phyloP scores from a whole-genome alignment of 148 eudicot genomes.

The Drosera capensis region DNA sequence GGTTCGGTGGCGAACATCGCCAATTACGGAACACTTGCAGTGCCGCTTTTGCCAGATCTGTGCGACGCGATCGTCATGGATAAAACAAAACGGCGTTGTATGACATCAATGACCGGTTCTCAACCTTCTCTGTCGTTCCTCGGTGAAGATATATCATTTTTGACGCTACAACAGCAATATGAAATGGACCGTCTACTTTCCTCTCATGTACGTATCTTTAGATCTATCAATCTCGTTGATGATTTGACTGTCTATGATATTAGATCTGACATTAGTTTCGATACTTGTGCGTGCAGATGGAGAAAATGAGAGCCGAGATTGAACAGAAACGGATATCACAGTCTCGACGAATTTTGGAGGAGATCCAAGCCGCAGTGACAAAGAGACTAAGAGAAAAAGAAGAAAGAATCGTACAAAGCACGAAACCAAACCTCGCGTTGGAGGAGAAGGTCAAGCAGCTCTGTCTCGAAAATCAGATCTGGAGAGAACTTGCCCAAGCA shows the following conservation, averaged over 20 bases:
- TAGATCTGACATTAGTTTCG: background rate
- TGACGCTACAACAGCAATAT: constrained; percentile 47
- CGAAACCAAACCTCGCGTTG: constrained; percentile 39
- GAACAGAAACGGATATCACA: constrained; percentile 35
- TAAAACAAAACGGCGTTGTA: too few species aligned
- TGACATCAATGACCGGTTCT: background rate
- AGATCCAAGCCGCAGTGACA: constrained; percentile 29
- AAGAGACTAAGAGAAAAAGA: constrained; percentile 43
- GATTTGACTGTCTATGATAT: background rate
- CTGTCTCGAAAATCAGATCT: constrained; percentile 53
- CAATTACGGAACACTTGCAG: too few species aligned
- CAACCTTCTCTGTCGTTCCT: constrained; percentile 34
- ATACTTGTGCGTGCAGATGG: constrained; percentile 21
- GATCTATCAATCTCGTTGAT: background rate
- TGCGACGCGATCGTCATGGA: too few species aligned
- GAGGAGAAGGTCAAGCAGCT: constrained; percentile 51
- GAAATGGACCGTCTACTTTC: constrained; percentile 49
- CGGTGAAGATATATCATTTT: constrained; percentile 51
- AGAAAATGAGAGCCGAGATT: constrained; percentile 41
- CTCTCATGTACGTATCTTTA: constrained; percentile 41
- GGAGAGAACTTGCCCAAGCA: constrained; percentile 71
- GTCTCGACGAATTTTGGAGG: constrained; percentile 24
- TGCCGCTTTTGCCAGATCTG: too few species aligned
- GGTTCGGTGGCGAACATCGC: too few species aligned
- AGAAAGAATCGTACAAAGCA: constrained; percentile 34